Base-by-base conservation (phyloP, 1,284 basidiomycete genomes). In the Microbotryomycetes sp. region DNA sequence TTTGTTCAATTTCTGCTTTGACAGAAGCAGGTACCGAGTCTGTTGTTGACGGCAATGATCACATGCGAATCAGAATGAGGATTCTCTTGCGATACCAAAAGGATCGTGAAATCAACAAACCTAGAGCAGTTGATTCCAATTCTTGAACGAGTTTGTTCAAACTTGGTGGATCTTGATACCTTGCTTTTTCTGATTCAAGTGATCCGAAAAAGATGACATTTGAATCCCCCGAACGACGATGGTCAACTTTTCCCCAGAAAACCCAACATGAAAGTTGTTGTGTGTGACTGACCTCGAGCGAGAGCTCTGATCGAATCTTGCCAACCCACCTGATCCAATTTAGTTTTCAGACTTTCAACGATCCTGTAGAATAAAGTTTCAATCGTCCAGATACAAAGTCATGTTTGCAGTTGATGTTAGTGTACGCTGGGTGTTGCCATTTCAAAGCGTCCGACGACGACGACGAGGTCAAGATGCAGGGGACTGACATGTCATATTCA, bases 401-500 rank as follows among this genome's bases (percentile, higher is more conserved):
- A 22, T 12, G 6, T 46, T 5, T 25, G 15, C 25, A n/a, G 5
- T 6, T 9, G 6, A 29, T 14, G 14, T 3, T 29, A 26, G 16
- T 7, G 2, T 14, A 3, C 6, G 42, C 6, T n/a, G 31, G 31
- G n/a, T n/a, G n/a, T n/a, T n/a, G n/a, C n/a, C n/a, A n/a, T n/a
- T n/a, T n/a, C n/a, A n/a, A n/a, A n/a, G n/a, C n/a, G n/a, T n/a
- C n/a, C n/a, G n/a, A n/a, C n/a, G n/a, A n/a, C n/a, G n/a, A n/a
- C n/a, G n/a, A n/a, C n/a, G n/a, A n/a, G n/a, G n/a, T n/a, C n/a
- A n/a, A n/a, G n/a, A n/a, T n/a, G n/a, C n/a, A n/a, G n/a, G n/a
- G 29, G 4, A 42, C 64, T 50, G 5, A 68, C 67, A 31, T 49
- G 23, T 54, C 55, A 58, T 68, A 66, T 56, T 68, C 64, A 45